These are phyloP conservation scores for Aspergillus floridensis DNA, from an alignment of 2,329 filamentous ascomycete species.

Conservation along the genomic window DNA sequence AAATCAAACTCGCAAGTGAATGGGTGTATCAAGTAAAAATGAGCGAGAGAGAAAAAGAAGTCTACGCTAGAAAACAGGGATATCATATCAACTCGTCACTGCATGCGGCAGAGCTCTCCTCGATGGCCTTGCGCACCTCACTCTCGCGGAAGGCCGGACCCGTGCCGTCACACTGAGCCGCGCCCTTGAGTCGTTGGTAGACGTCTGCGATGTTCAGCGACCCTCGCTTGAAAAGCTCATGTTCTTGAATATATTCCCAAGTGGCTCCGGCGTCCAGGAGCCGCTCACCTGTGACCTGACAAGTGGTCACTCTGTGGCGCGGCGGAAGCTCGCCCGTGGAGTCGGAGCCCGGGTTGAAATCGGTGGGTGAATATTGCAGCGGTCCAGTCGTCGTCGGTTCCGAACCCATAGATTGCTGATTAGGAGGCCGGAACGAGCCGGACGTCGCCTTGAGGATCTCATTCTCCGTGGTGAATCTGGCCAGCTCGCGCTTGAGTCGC, in stretches of 20 bases:
- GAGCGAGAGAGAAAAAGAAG: not conserved
- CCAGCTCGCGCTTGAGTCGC: constrained; percentile 76
- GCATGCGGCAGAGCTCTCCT: constrained; percentile 71
- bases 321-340: constrained; percentile 44
- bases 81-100: constrained; percentile 71
- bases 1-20: not conserved
- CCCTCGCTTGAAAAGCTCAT: constrained; percentile 72
- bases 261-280: constrained; percentile 73
- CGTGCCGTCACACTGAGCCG: constrained; percentile 79
- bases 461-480: constrained; percentile 84
- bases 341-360: constrained; percentile 66
- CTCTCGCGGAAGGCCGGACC: constrained; percentile 83
- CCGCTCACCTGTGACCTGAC: constrained; percentile 62
- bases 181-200: constrained; percentile 71
- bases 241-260: constrained; percentile 85
- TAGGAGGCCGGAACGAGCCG: constrained; percentile 32
- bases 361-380: constrained; percentile 67
- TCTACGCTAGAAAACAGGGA: not conserved
- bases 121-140: constrained; percentile 70
- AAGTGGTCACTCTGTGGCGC: constrained; percentile 68
- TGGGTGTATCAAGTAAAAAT: not conserved
- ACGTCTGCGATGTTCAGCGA: constrained; percentile 79
- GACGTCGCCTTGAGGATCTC: constrained; percentile 85
- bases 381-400: constrained; percentile 61
- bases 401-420: constrained; percentile 35